Percentiles rank a stretch among this genome's conserved stretches.
These are phyloP conservation scores for Solanum chiquidenum DNA, from an alignment of 257 asterid genomes.

Conservation along the genomic window DNA sequence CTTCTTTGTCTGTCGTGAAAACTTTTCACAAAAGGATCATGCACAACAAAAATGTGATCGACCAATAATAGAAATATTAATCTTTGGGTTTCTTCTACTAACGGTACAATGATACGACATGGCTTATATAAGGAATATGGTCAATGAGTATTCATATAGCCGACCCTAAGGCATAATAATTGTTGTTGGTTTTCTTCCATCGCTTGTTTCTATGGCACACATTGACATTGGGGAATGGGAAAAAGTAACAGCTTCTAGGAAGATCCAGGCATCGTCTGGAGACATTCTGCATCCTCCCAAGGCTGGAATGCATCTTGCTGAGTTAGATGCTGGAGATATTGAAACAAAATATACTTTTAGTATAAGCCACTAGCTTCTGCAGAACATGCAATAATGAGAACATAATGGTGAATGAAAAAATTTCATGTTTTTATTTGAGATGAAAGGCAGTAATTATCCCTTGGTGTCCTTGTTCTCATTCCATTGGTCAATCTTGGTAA, in stretches of 20 bases:
- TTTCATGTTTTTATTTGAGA: not conserved
- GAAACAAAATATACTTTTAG: not conserved
- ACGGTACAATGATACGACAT: not conserved
- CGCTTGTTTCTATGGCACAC: not conserved
- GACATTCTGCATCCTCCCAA: constrained; percentile 15
- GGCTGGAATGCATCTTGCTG: constrained; percentile 14
- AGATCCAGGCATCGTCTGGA: not conserved
- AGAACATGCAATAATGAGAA: not conserved
- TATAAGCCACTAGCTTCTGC: not conserved
- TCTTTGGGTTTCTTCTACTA: not conserved
- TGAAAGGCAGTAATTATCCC: not conserved
- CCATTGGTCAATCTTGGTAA: not conserved
- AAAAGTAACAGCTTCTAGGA: not conserved
- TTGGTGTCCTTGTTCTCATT: not conserved
- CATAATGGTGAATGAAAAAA: not conserved
- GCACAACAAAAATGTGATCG: not conserved
- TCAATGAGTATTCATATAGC: not conserved
- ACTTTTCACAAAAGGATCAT: not conserved
- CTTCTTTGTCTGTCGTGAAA: not conserved
- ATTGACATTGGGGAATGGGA: not conserved
- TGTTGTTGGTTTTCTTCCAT: not conserved
- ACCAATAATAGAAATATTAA: not conserved
- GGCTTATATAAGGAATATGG: not conserved
- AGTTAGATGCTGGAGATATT: constrained; percentile 9
- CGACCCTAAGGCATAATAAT: not conserved